Base-by-base conservation (phyloP, 2,329 filamentous ascomycete species). In the Aspergillus sp. region DNA sequence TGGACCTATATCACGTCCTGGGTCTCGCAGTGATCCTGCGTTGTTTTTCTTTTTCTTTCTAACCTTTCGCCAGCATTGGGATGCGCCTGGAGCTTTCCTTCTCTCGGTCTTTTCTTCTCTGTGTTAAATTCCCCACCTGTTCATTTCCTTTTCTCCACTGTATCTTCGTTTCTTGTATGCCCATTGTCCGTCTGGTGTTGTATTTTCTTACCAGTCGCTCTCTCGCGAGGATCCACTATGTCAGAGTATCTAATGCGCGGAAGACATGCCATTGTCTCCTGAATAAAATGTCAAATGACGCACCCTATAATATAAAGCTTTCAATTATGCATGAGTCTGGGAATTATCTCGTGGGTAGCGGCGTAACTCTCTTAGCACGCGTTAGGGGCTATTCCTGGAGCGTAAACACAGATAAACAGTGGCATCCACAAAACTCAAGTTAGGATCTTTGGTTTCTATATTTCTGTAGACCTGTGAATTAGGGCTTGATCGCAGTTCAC, bases 11-110 rank as follows among this genome's bases (percentile, higher is more conserved):
- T 46, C 39, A 43, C 46, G 47, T 53, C 46, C 53, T 47, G 51
- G 55, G 57, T 52, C 55, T 48, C 21, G 23, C 37, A 14, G 39
- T 44, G 45, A 56, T 50, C 52, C 56, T 58, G 58, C 48, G 19
- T 60, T 49, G 2, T 51, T 37, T 52, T 52, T 64, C 27, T 55
- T 52, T 56, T 53, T 57, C 51, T 53, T 59, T 35, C 48, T 58
- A 51, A 58, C 39, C 54, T 54, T 58, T 37, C 35, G 27, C 27
- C 47, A 58, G 64, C 64, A 66, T 66, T 66, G 64, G 61, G 63
- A 58, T 64, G 61, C 62, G 62, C 62, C 57, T 58, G 50, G 64
- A 59, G 59, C 61, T 61, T 41, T 60, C 59, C 43, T 47, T 62
- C 44, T 62, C 45, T 61, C 50, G 52, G 59, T 50, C 51, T 39